Percentiles rank a stretch among this genome's conserved stretches.
Conservation (phyloP, 192 early-diverging fungal genomes). For the Helicostylum pulchrum region DNA sequence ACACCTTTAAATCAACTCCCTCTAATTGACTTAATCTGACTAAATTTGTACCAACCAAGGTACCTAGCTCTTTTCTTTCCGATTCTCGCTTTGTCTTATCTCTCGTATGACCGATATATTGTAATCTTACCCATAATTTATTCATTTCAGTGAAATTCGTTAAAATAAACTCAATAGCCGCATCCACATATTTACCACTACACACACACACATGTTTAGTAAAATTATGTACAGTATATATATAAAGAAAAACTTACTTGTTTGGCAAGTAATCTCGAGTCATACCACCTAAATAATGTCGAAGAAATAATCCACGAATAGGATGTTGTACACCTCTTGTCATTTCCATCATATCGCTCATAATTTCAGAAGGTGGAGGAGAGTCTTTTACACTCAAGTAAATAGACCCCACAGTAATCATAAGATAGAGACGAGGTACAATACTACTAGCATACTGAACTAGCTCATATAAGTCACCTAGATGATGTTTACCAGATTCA, state of each 20-base stretch:
- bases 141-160: constrained; percentile 99
- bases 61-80: constrained; percentile 93
- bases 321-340: constrained; percentile 97
- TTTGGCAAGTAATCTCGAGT: constrained; percentile 93
- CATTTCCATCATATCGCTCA: constrained; percentile 99
- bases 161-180: constrained; percentile 92
- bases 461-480: constrained; percentile 94
- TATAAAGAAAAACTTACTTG: constrained; percentile 36
- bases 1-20: constrained; percentile 79
- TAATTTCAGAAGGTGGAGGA: constrained; percentile 84
- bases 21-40: constrained; percentile 93
- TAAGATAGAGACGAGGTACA: constrained; percentile 95
- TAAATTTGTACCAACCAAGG: constrained; percentile 95
- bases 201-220: constrained; percentile 31
- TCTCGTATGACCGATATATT: constrained; percentile 90
- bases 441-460: constrained; percentile 99
- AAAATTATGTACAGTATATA: background rate
- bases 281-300: constrained; percentile 94
- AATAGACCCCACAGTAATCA: constrained; percentile 97
- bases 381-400: constrained; percentile 92
- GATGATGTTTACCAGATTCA: constrained; percentile 65
- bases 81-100: constrained; percentile 95
- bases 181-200: constrained; percentile 35
- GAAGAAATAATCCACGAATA: constrained; percentile 92
- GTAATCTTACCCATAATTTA: constrained; percentile 98